phyloP scores from a whole-genome alignment of 2,329 filamentous ascomycete genomes.

The Fusarium pseudonygamai region DNA sequence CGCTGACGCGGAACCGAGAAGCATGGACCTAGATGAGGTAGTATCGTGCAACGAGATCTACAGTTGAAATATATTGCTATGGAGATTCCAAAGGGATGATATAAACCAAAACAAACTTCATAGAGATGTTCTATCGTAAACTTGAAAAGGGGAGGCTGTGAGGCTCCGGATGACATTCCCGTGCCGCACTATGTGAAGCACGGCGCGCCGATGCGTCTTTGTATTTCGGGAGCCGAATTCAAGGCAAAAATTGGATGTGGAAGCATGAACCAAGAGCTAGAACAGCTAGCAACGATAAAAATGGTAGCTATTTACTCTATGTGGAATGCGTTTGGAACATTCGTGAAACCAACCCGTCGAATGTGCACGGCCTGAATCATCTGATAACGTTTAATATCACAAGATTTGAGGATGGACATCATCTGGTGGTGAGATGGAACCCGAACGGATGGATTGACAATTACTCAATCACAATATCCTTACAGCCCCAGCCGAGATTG shows the following conservation, averaged over 20 bases:
- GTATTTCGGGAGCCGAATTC: neutral
- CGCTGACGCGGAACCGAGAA: conserved; percentile 2
- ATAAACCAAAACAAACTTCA: neutral
- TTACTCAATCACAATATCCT: neutral
- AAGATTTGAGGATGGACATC: neutral
- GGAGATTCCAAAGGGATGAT: neutral
- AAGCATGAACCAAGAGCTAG: neutral
- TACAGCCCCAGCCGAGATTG: conserved; percentile 18
- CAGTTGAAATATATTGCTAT: neutral
- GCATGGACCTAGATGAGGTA: conserved; percentile 18
- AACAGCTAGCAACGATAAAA: neutral
- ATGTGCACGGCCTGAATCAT: conserved; percentile 21
- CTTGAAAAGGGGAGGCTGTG: neutral
- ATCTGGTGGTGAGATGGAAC: neutral
- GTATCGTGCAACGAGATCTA: conserved; percentile 27
- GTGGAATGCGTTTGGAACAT: conserved; percentile 16
- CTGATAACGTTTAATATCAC: conserved; percentile 4
- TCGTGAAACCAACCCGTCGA: conserved; percentile 25
- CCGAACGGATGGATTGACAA: neutral
- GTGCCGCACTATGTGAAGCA: conserved; percentile 20
- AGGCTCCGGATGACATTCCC: conserved; percentile 24
- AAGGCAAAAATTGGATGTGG: neutral
- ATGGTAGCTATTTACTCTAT: neutral
- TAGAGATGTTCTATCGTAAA: neutral
- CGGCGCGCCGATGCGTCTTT: conserved; percentile 7